Evolutionary conservation across 2,329 filamentous ascomycete genomes (phyloP).

Genomic region (Ophiocordyceps camponoti-floridani): DNA sequence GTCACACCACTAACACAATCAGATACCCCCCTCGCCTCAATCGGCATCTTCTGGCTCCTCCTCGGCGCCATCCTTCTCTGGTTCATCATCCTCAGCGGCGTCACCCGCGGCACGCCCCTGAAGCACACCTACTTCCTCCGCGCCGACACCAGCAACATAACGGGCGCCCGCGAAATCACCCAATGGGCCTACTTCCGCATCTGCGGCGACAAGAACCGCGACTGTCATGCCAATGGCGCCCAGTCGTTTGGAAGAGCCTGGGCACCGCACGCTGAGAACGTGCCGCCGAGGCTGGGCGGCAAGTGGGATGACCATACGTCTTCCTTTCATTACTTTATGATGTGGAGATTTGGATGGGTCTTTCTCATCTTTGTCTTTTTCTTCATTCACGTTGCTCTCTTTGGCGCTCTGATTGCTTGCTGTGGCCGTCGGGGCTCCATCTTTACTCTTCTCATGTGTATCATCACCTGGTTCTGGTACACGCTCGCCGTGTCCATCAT

Average conservation of each 20-base stretch:
- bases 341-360: conserved; percentile 85
- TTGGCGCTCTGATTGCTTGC: conserved; percentile 50
- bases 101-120: conserved; percentile 34
- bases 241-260: conserved; percentile 57
- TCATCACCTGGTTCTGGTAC: conserved; percentile 51
- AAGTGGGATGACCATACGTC: conserved; percentile 35
- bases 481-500: conserved; percentile 50
- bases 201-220: conserved; percentile 44
- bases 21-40: conserved; percentile 23
- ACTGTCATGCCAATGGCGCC: conserved; percentile 48
- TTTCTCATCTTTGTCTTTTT: conserved; percentile 75
- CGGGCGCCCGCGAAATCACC: conserved; percentile 45
- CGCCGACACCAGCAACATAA: conserved; percentile 57
- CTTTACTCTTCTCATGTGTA: conserved; percentile 39
- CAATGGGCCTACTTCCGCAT: conserved; percentile 89
- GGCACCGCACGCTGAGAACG: conserved; percentile 25
- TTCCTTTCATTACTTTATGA: conserved; percentile 50
- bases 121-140: conserved; percentile 73
- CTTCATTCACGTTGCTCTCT: conserved; percentile 52
- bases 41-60: conserved; percentile 29
- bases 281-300: conserved; percentile 28
- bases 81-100: conserved; percentile 40
- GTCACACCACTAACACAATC: background rate
- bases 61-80: conserved; percentile 34
- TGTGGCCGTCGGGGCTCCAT: conserved; percentile 54